Conservation (phyloP, 768 basidiomycete species). For the Gyrodon lividus region DNA sequence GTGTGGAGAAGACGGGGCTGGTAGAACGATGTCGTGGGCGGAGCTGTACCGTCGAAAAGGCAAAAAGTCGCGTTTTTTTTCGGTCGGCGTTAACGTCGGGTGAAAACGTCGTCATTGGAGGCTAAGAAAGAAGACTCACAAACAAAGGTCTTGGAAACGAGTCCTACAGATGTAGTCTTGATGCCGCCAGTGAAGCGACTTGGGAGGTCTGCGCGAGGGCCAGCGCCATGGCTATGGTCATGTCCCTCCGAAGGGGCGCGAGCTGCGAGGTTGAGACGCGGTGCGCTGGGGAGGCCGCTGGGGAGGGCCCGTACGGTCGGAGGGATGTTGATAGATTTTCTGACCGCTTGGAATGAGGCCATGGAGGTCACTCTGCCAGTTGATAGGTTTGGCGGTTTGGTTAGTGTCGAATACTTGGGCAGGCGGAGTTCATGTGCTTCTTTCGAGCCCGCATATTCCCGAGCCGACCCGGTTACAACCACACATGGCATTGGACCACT, state of each 20-base stretch:
- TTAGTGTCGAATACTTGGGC: conserved; percentile 4
- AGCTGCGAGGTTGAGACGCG: conserved; percentile 70
- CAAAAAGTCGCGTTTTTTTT: conserved; percentile 9
- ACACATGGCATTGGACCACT: conserved; percentile 9
- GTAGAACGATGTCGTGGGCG: conserved; percentile 51
- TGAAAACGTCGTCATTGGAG: conserved; percentile 7
- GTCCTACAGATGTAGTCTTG: conserved; percentile 46
- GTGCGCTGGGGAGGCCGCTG: conserved; percentile 75
- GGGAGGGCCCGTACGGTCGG: conserved; percentile 80
- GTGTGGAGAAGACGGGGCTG: conserved; percentile 78
- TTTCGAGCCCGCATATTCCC: conserved; percentile 33
- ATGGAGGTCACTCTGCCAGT: conserved; percentile 33
- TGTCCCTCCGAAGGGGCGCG: conserved; percentile 61
- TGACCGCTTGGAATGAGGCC: conserved; percentile 70
- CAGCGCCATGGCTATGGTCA: conserved; percentile 54
- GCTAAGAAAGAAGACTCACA: conserved; percentile 42
- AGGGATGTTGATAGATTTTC: conserved; percentile 79
- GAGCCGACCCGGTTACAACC: conserved; percentile 40
- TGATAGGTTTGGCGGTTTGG: background rate
- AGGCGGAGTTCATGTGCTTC: conserved; percentile 19
- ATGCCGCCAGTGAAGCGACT: conserved; percentile 62
- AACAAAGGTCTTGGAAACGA: conserved; percentile 63
- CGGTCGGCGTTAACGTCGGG: conserved; percentile 14
- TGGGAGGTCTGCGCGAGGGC: conserved; percentile 60
- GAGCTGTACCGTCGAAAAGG: conserved; percentile 29